Percentiles rank a stretch among this genome's conserved stretches.
These are phyloP conservation scores for Suhomyces sp. DNA, from an alignment of 805 yeast species.

Conservation along the genomic window DNA sequence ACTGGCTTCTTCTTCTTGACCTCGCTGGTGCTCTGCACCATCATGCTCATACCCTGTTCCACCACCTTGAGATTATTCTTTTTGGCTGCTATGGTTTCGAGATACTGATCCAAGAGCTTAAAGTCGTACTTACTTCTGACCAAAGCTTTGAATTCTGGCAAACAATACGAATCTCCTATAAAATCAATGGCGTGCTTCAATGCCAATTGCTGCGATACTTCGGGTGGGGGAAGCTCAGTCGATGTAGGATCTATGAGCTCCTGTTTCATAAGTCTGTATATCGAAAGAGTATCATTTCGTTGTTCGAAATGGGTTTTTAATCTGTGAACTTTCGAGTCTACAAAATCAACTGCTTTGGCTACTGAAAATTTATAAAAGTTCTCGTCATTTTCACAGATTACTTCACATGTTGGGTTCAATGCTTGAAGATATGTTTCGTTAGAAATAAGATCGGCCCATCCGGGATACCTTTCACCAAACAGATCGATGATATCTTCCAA, in stretches of 20 bases:
- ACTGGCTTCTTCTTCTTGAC: constrained; percentile 21
- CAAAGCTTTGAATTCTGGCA: constrained; percentile 20
- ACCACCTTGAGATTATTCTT: constrained; percentile 23
- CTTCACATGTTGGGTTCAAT: constrained; percentile 24
- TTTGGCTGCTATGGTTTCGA: constrained; percentile 14
- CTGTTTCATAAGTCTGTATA: constrained; percentile 1
- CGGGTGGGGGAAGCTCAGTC: constrained; percentile 26
- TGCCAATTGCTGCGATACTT: constrained; percentile 34
- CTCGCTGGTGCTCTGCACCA: constrained; percentile 17
- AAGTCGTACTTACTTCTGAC: constrained; percentile 19
- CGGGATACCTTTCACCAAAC: constrained; percentile 25
- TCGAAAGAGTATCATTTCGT: neutral
- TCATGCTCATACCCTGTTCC: constrained; percentile 25
- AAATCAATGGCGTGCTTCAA: constrained; percentile 45
- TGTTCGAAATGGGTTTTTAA: constrained; percentile 29
- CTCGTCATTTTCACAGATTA: constrained; percentile 32
- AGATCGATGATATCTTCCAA: constrained; percentile 46
- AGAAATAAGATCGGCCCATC: constrained; percentile 23
- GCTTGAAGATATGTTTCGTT: constrained; percentile 10
- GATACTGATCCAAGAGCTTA: constrained; percentile 16
- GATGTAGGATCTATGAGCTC: constrained; percentile 4
- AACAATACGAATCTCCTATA: constrained; percentile 43
- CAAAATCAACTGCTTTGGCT: constrained; percentile 33
- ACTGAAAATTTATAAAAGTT: constrained; percentile 40
- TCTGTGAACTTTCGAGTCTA: constrained; percentile 37